Evolutionary conservation across 2,329 filamentous ascomycete species (phyloP).

Genomic region (Eurotiales sp.): DNA sequence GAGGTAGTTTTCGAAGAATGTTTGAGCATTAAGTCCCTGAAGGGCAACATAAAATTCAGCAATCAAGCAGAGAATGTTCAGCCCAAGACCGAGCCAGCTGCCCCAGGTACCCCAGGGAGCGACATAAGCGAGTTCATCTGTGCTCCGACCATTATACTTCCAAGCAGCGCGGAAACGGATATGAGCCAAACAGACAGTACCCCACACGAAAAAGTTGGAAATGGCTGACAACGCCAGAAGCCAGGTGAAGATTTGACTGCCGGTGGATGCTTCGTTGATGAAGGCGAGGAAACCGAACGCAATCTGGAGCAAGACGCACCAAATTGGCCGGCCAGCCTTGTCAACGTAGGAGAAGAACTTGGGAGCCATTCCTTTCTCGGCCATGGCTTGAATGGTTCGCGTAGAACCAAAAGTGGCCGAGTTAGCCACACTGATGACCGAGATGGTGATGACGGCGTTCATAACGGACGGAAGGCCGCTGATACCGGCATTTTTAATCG

Average conservation of each 20-base stretch:
- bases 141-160: slow-evolving; percentile 53
- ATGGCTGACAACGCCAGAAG: slow-evolving; percentile 62
- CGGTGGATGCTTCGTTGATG: slow-evolving; percentile 41
- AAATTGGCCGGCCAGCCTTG: slow-evolving; percentile 42
- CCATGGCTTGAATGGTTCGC: slow-evolving; percentile 55
- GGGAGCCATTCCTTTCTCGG: slow-evolving; percentile 44
- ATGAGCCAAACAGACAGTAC: slow-evolving; percentile 61
- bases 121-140: slow-evolving; percentile 64
- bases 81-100: slow-evolving; percentile 58
- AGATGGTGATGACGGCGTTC: slow-evolving; percentile 63
- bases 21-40: slow-evolving; percentile 33
- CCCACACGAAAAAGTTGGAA: slow-evolving; percentile 63
- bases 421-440: slow-evolving; percentile 58
- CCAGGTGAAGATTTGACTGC: slow-evolving; percentile 59
- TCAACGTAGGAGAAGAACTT: slow-evolving; percentile 45
- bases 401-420: slow-evolving; percentile 57
- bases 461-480: slow-evolving; percentile 60
- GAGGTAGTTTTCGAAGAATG: slow-evolving; percentile 49
- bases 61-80: slow-evolving; percentile 53
- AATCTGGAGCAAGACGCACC: slow-evolving; percentile 39
- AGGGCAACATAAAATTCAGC: slow-evolving; percentile 44
- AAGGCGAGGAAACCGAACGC: slow-evolving; percentile 40
- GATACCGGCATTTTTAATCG: slow-evolving; percentile 59
- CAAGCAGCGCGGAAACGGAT: slow-evolving; percentile 65
- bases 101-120: slow-evolving; percentile 59